Base-by-base conservation (phyloP, 345 rosid species). In the Melastoma malabathricum region DNA sequence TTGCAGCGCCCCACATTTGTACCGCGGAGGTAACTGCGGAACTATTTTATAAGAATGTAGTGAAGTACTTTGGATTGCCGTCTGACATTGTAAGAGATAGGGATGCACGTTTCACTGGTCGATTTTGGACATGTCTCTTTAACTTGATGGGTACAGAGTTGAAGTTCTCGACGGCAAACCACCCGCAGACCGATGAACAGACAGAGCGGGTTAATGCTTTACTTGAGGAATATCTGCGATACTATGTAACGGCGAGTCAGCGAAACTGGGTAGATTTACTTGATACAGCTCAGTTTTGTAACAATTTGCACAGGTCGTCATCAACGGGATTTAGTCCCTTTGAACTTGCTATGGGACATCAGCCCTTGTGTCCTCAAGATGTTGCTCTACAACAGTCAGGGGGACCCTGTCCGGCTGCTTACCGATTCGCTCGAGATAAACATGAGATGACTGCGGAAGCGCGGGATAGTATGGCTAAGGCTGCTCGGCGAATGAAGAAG, bases 141-240 rank as follows among this genome's bases (percentile, higher is more conserved):
- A 54, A 43, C 29, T 10, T 54, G 27, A 12, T 39, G 27, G 57
- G 57, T n/a, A 39, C 2, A 1, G 57, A 19, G 4, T 6, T 39
- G 4, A 43, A 54, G 5, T 54, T 54, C 41, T 54, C 47, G 6
- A 54, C 47, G 3, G 25, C 34, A 3, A 18, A 17, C 7, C 57
- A 54, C 19, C 57, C 47, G 10, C 47, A 54, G 19, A 54, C 46
- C 1, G 31, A 54, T 54, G 46, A 47, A 1, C n/a, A 54, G 22
- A 54, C 29, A 10, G 47, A 54, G 47, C 27, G 44, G 25, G 29
- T 54, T n/a, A 54, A 54, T 10, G 57, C 57, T 17, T 27, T 54
- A 14, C 1, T 38, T 25, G 31, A 54, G 3, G 19, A 10, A 1
- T 43, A 54, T 6, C 7, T 50, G 0, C 6, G 1, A 12, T 47